Evolutionary conservation across 2,329 filamentous ascomycete species (phyloP), one percentile per base, ranked within the genome.

Genomic region (Cucurbitaria berberidis): DNA sequence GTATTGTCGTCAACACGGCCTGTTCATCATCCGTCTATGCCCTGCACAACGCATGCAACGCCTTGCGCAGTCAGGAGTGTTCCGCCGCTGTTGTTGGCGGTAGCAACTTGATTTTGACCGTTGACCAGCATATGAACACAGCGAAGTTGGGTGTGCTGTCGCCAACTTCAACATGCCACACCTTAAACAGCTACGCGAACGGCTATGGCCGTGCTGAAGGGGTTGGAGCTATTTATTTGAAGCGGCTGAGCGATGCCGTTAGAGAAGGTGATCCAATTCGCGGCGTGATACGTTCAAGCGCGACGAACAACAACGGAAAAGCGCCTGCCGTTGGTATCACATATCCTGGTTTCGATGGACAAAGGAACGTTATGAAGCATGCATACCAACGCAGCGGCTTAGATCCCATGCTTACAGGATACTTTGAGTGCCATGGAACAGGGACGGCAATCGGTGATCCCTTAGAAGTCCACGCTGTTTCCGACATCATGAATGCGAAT

Each of bases 371-470:
- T n/a, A 34, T 34, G 4, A 11, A 13, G 16, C 5, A 34, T 5
- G 66, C 62, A 3, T 68, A 68, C 35, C 5, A 41, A 10, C 53
- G 48, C 34, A 61, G 58, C 5, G 42, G 50, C 5, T 45, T 67
- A 0, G 13, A 34, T 16, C 36, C 42, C 1, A 7, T 10, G 0
- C 10, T 24, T 1, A 68, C 65, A 1, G 30, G 29, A 2, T 69
- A 61, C 32, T 45, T 69, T 26, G 66, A 68, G 40, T 49, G 41
- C 30, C 66, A 69, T 32, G 69, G 69, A 1, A 73, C 69, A 0
- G 69, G 69, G 5, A 73, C 69, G 3, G 27, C 38, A 3, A 62
- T 68, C n/a, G 68, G 65, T 5, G 69, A 73, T 42, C 68, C 69
- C 1, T 45, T 66, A 2, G 69, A 73, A 35, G 54, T 60, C 1